Conservation (phyloP, 2,329 filamentous ascomycete species). For the Kalmusia sp. region DNA sequence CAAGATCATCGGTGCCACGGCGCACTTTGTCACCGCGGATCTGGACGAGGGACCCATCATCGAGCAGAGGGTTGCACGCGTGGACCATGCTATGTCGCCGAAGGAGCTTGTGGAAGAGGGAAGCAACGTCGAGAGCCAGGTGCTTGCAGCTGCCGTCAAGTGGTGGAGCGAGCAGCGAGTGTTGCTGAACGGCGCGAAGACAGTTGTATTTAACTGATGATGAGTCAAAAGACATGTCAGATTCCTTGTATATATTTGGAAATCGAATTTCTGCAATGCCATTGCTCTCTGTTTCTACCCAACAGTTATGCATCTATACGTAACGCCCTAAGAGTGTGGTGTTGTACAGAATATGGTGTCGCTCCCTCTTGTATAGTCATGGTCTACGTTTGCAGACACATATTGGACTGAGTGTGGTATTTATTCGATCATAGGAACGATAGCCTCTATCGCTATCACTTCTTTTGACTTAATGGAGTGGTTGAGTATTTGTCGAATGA, state of each 20-base stretch:
- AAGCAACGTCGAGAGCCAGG: slow-evolving; percentile 84
- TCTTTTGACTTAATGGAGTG: no score
- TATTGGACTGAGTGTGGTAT: no score
- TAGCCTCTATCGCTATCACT: no score
- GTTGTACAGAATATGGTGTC: background rate
- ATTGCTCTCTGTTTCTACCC: background rate
- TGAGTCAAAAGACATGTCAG: background rate
- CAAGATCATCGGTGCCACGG: slow-evolving; percentile 87
- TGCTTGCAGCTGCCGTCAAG: slow-evolving; percentile 80
- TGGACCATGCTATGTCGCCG: slow-evolving; percentile 77
- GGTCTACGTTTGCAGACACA: no score
- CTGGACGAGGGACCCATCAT: slow-evolving; percentile 88
- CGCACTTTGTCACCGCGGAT: slow-evolving; percentile 85
- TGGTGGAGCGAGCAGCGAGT: slow-evolving; percentile 82
- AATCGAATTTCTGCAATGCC: background rate
- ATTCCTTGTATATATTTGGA: slow-evolving; percentile 1
- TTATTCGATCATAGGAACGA: no score
- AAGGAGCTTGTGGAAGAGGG: slow-evolving; percentile 81
- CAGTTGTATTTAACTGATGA: slow-evolving; percentile 71
- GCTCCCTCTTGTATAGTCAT: no score
- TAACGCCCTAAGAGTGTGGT: background rate
- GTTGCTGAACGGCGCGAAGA: slow-evolving; percentile 80
- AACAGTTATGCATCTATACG: background rate
- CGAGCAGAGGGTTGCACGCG: slow-evolving; percentile 79
- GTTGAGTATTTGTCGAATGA: no score